These are phyloP conservation scores for Cladosporium sp. DNA, from an alignment of 2,329 filamentous ascomycete genomes.

Conservation along the genomic window DNA sequence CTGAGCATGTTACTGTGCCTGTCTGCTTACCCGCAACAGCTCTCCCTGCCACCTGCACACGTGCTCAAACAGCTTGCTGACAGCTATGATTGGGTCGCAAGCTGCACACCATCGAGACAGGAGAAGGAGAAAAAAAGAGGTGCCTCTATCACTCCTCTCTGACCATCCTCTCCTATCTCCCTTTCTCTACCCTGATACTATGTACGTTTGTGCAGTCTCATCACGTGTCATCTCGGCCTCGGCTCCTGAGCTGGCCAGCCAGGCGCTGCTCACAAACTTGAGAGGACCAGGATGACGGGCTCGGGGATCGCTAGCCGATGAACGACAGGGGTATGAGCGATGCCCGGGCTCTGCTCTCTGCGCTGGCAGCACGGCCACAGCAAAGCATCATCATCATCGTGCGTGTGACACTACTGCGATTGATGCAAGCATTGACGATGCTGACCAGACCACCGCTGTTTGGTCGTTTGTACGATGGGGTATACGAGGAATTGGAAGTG, in stretches of 20 bases:
- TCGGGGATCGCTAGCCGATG: constrained; percentile 10
- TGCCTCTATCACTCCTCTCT: neutral
- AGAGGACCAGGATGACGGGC: constrained; percentile 10
- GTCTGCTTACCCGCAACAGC: constrained; percentile 1
- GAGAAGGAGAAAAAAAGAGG: neutral
- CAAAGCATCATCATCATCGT: constrained; percentile 6
- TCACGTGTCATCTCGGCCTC: constrained; percentile 4
- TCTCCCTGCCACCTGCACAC: constrained; percentile 1
- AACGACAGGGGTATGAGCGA: constrained; percentile 10
- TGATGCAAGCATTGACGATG: neutral
- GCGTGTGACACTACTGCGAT: neutral
- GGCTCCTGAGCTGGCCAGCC: neutral
- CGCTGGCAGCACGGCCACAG: constrained; percentile 5
- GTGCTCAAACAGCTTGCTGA: neutral
- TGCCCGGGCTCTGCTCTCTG: neutral
- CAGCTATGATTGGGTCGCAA: constrained; percentile 6
- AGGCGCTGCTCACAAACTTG: neutral
- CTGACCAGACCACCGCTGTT: neutral
- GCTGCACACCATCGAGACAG: neutral
- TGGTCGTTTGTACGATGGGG: neutral
- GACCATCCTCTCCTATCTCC: neutral
- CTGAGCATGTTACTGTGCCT: neutral
- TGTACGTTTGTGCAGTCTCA: neutral
- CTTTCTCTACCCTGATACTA: neutral
- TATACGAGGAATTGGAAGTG: neutral